Base-by-base conservation (phyloP, 768 basidiomycete species). In the Leccinum variicolor region DNA sequence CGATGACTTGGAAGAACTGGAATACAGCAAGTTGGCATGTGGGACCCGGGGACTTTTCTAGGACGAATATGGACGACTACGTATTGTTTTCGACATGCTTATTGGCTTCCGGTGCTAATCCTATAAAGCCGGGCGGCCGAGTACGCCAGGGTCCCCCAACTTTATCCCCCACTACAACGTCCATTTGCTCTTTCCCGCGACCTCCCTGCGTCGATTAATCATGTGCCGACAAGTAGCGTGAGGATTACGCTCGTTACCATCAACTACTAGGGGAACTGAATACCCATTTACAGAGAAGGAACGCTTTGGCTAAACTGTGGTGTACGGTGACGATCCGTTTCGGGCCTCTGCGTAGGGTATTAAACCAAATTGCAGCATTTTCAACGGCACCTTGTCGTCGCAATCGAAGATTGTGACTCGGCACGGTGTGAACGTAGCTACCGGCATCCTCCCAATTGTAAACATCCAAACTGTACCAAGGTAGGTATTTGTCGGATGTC, bases 181-280 rank as follows among this genome's bases (percentile, higher is more conserved):
- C 56, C 51, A 53, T 48, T 48, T 51, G 11, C 29, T 15, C 29
- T 23, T 17, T 53, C 54, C 60, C 50, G 31, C 26, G 15, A 29
- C 52, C 28, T 31, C 41, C 49, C 50, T 21, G 39, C 41, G n/a
- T 19, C 41, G 8, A 31, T 25, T 45, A 49, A 67, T 46, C 56
- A 91, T 91, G 89, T 91, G 89, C 70, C 83, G 77, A 77, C 84
- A 83, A 73, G 78, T 90, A 72, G 86, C 89, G 89, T 90, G 75
- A 66, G 88, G 81, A 55, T 23, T 39, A 52, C 29, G 14, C n/a
- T 63, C 49, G 11, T 58, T 28, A 17, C 53, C 47, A 26, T 36
- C 13, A 8, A 6, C 23, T 36, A 4, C 3, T 31, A 23, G 14
- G 15, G 17, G 39, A 57, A 45, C 49, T 62, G 25, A 60, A 52